phyloP scores from a whole-genome alignment of 257 asterid species.

The Petrea volubilis region DNA sequence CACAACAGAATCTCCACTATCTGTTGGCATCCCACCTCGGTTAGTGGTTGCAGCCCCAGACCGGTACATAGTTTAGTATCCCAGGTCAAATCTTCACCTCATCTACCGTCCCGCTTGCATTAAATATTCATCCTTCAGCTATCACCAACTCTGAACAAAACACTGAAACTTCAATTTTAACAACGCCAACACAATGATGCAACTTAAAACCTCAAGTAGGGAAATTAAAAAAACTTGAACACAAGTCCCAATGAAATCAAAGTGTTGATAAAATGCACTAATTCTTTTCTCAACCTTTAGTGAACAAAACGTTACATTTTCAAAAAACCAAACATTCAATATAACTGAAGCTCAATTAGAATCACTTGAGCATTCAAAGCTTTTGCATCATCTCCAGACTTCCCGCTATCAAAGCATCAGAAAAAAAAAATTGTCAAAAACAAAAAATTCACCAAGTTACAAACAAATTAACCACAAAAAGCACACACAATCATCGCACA shows the following conservation, averaged over 20 bases:
- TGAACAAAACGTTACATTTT: conserved; percentile 5
- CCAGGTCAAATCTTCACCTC: conserved; percentile 31
- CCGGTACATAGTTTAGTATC: conserved; percentile 46
- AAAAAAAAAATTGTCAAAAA: background rate
- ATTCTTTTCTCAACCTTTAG: conserved; percentile 11
- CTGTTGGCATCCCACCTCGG: conserved; percentile 75
- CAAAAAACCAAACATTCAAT: background rate
- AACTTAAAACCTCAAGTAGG: background rate
- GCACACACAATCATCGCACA: background rate
- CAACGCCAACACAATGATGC: conserved; percentile 7
- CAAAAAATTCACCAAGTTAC: background rate
- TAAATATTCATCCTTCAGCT: conserved; percentile 24
- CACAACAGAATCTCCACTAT: conserved; percentile 74
- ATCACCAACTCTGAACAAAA: conserved; percentile 20
- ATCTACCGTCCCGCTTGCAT: conserved; percentile 26
- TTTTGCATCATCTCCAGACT: conserved; percentile 10
- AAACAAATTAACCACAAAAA: conserved; percentile 3
- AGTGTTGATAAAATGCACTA: background rate
- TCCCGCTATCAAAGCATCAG: conserved; percentile 24
- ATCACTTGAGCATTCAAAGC: background rate
- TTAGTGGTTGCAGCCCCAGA: conserved; percentile 58
- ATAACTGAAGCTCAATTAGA: conserved; percentile 15
- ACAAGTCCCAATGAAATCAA: background rate
- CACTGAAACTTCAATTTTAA: conserved; percentile 19
- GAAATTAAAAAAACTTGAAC: background rate